Evolutionary conservation across 2,329 filamentous ascomycete genomes (phyloP), one percentile per base, ranked within the genome.

Genomic region (Mariannaea elegans): DNA sequence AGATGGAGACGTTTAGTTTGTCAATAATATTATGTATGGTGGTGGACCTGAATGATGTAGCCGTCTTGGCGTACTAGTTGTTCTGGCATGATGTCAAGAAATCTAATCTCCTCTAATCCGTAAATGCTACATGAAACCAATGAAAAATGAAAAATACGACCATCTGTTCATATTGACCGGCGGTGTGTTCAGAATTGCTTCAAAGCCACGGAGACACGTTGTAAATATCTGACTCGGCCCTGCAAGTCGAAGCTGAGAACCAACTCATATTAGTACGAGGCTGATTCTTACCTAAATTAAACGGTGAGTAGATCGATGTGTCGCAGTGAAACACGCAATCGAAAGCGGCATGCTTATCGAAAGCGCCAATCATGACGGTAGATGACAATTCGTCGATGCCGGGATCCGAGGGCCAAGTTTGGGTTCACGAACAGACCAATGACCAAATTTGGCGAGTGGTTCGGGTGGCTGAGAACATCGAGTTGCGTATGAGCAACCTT

Each of bases 321-420:
- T 51, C 16, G 42, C 36, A 23, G 32, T 46, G 34, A 38, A 38
- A 47, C 31, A 39, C 39, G 19, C 23, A 32, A 44, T 41, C 29
- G 39, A 18, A 27, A 32, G 29, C 21, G 19, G 23, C 9, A 29
- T 12, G 12, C 14, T 31, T 39, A 29, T 49, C 32, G 19, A 7
- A 31, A 12, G 19, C 16, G 12, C 39, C 39, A 45, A 51, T 39
- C n/a, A 49, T 16, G 34, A 2, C n/a, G 14, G 36, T 29, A 21
- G 27, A 36, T 36, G 14, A 31, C 16, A 8, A 18, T 16, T 34
- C 10, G 16, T 27, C 34, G n/a, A 29, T 59, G 49, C 49, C 56
- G 49, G 49, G 21, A 49, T 45, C 56, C 56, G 56, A 54, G 38
- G 38, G 49, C 56, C 56, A 48, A 59, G 49, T n/a, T 39, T 23